Evolutionary conservation across 768 basidiomycete species (phyloP).

Genomic region (Mycena chlorophos): DNA sequence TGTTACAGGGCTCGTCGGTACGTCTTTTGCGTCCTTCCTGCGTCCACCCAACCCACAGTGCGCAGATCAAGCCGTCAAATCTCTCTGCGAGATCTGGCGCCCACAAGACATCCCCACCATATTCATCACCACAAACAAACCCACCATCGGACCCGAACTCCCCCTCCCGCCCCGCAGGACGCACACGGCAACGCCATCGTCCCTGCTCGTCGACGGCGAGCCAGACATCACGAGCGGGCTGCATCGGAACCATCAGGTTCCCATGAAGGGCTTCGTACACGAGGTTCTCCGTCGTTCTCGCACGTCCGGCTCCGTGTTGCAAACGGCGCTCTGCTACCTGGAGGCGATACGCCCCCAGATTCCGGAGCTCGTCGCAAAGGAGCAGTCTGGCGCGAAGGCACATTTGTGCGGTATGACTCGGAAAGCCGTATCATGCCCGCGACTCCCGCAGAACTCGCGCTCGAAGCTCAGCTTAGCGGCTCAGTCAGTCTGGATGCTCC

Average conservation of each 20-base stretch:
- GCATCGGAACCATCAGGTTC: constrained; percentile 45
- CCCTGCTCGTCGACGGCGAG: constrained; percentile 40
- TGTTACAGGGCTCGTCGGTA: constrained; percentile 70
- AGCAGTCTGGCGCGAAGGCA: constrained; percentile 46
- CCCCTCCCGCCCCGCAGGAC: constrained; percentile 30
- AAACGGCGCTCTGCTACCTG: constrained; percentile 85
- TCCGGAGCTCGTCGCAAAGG: constrained; percentile 57
- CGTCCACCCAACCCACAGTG: constrained; percentile 16
- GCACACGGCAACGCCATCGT: constrained; percentile 55
- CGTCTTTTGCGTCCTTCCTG: constrained; percentile 30
- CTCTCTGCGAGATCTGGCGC: constrained; percentile 77
- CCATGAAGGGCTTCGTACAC: constrained; percentile 79
- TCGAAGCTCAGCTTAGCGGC: constrained; percentile 36
- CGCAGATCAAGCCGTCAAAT: constrained; percentile 78
- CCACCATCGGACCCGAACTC: constrained; percentile 28
- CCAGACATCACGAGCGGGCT: constrained; percentile 15
- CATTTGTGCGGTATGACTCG: constrained; percentile 41
- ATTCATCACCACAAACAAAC: constrained; percentile 43
- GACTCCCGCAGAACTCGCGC: constrained; percentile 44
- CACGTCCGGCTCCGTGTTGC: constrained; percentile 79
- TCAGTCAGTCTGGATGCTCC: constrained; percentile 17
- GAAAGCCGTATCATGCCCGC: constrained; percentile 45
- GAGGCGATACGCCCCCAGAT: constrained; percentile 78
- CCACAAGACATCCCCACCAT: constrained; percentile 69
- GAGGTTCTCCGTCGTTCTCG: constrained; percentile 86